phyloP scores from a whole-genome alignment of 2,329 filamentous ascomycete genomes.

The Epichloe sibirici region DNA sequence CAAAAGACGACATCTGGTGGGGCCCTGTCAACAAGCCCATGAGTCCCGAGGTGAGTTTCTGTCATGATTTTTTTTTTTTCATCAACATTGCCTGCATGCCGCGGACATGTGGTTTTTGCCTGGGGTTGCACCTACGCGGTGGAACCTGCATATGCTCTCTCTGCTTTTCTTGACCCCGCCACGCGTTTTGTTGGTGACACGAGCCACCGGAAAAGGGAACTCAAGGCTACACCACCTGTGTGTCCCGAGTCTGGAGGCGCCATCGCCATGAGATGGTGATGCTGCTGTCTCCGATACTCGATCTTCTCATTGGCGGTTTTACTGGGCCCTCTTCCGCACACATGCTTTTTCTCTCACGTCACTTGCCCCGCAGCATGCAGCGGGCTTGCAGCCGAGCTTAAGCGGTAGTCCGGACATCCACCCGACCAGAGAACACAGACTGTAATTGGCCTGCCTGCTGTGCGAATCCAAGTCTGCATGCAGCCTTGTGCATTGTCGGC shows the following conservation, averaged over 20 bases:
- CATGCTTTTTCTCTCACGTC: background rate
- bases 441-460: no score
- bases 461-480: background rate
- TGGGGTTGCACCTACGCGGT: background rate
- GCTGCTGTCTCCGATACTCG: background rate
- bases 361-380: background rate
- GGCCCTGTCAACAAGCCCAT: constrained; percentile 99
- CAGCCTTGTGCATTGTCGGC: background rate
- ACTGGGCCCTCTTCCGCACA: background rate
- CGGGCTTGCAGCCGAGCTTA: constrained; percentile 8
- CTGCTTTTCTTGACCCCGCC: background rate
- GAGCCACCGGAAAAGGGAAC: background rate
- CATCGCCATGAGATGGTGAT: background rate
- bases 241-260: background rate
- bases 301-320: background rate
- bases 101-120: background rate
- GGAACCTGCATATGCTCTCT: background rate
- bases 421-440: no score
- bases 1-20: constrained; percentile 95
- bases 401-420: constrained; percentile 2
- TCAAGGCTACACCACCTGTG: background rate
- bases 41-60: constrained; percentile 67
- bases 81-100: background rate
- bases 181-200: background rate
- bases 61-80: background rate